These are phyloP conservation scores for Davidsoniella australis DNA, from an alignment of 2,329 filamentous ascomycete species.

Conservation along the genomic window DNA sequence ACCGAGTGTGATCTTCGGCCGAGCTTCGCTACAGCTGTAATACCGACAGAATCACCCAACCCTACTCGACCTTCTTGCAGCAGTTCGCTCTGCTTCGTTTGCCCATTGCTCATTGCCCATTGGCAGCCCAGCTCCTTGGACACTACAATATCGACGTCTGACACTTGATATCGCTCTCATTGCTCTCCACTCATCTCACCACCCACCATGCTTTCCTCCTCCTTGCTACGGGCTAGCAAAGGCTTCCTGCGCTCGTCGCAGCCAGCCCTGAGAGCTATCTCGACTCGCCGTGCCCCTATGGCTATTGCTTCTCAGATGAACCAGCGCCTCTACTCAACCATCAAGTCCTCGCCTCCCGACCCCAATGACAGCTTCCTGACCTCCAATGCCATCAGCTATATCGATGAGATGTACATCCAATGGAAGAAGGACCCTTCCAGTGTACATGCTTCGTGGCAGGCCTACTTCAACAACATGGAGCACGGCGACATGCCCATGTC, in stretches of 20 bases:
- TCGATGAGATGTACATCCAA: slow-evolving; percentile 98
- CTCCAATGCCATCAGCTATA: slow-evolving; percentile 94
- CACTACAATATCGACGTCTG: too few species aligned
- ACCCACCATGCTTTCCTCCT: slow-evolving; percentile 12
- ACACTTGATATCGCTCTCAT: background rate
- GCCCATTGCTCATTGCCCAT: too few species aligned
- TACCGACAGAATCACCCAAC: slow-evolving; percentile 6
- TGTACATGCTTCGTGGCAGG: slow-evolving; percentile 96
- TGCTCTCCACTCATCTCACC: background rate
- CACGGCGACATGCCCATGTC: slow-evolving; percentile 94
- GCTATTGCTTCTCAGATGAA: slow-evolving; percentile 27
- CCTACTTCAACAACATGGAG: slow-evolving; percentile 99
- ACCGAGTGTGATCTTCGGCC: slow-evolving; percentile 11
- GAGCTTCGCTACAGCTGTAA: slow-evolving; percentile 10
- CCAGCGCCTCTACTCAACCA: slow-evolving; percentile 33
- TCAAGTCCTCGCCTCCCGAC: slow-evolving; percentile 41
- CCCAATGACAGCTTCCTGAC: slow-evolving; percentile 92
- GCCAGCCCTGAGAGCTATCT: slow-evolving; percentile 28
- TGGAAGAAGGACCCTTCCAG: slow-evolving; percentile 90
- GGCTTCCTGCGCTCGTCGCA: slow-evolving; percentile 38
- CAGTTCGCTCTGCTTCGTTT: background rate
- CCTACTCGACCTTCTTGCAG: background rate
- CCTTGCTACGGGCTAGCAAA: slow-evolving; percentile 31
- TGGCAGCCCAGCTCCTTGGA: background rate
- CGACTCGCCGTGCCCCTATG: slow-evolving; percentile 30